Evolutionary conservation across 495 filamentous ascomycete species (phyloP).

Genomic region (Penicillium bovifimosum): DNA sequence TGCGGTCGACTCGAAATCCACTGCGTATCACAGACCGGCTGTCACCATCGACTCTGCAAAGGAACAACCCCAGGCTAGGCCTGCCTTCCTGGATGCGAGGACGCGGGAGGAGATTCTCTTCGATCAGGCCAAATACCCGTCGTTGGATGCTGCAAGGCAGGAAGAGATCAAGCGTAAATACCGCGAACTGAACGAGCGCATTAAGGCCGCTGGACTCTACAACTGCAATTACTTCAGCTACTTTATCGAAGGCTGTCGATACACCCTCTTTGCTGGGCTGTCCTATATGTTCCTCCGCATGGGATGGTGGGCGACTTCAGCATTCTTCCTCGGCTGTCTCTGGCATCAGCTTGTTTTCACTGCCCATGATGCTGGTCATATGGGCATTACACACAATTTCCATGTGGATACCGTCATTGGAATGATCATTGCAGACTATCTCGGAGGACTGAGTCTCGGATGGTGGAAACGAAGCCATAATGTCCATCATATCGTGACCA

Average conservation of each 20-base stretch:
- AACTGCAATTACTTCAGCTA: conserved; percentile 84
- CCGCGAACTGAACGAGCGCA: conserved; percentile 61
- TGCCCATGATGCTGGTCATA: conserved; percentile 94
- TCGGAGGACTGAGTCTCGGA: conserved; percentile 83
- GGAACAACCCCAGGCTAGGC: conserved; percentile 31
- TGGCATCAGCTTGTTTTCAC: conserved; percentile 97
- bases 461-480: conserved; percentile 99
- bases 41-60: conserved; percentile 33
- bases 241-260: conserved; percentile 68
- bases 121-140: conserved; percentile 77
- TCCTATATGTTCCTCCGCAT: conserved; percentile 59
- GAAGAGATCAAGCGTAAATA: conserved; percentile 76
- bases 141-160: conserved; percentile 70
- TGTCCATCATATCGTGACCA: conserved; percentile 96
- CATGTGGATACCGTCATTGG: conserved; percentile 76
- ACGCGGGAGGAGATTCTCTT: conserved; percentile 70
- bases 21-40: conserved; percentile 24
- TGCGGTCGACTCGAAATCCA: conserved; percentile 33
- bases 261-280: conserved; percentile 60
- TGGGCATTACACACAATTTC: conserved; percentile 93
- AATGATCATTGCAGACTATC: conserved; percentile 84
- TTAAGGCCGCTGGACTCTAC: conserved; percentile 72
- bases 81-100: conserved; percentile 65
- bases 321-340: conserved; percentile 71
- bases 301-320: conserved; percentile 72